phyloP scores from a whole-genome alignment of 805 yeast species.

The Debaryomyces prosopidis region DNA sequence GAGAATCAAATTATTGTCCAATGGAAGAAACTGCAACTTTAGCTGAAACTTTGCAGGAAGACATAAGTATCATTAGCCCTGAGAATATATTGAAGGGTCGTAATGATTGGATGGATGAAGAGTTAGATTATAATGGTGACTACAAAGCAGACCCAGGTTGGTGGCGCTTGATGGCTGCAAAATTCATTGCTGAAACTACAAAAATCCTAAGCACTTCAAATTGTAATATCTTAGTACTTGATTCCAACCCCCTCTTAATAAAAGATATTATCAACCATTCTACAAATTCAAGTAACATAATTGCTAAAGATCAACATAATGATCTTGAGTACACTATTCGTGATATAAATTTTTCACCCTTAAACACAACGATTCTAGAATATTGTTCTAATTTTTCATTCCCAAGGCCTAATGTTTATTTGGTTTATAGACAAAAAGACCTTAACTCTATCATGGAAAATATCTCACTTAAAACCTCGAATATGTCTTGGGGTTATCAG shows the following conservation, averaged over 20 bases:
- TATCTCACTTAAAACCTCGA: background rate
- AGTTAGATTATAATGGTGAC: constrained; percentile 2
- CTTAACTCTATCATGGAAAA: constrained; percentile 9
- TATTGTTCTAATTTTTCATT: constrained; percentile 6
- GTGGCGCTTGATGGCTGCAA: constrained; percentile 44
- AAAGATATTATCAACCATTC: background rate
- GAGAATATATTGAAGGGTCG: constrained; percentile 47
- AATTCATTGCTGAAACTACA: constrained; percentile 34
- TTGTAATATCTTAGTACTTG: constrained; percentile 13
- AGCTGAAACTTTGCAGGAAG: constrained; percentile 39
- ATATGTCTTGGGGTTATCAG: background rate
- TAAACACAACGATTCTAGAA: background rate
- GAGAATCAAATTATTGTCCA: constrained; percentile 35
- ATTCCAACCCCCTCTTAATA: background rate
- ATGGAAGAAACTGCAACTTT: constrained; percentile 50
- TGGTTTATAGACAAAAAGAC: constrained; percentile 29
- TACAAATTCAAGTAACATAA: background rate
- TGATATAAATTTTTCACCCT: background rate
- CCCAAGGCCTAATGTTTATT: constrained; percentile 36
- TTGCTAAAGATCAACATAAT: background rate
- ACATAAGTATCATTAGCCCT: constrained; percentile 26
- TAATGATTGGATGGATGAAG: constrained; percentile 26
- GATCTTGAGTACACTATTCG: background rate
- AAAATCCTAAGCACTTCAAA: constrained; percentile 27
- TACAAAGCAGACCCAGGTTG: constrained; percentile 28